Percentiles rank a stretch among this genome's conserved stretches.
These are phyloP conservation scores for Tremellales sp. DNA, from an alignment of 1,284 basidiomycete genomes.

Conservation along the genomic window DNA sequence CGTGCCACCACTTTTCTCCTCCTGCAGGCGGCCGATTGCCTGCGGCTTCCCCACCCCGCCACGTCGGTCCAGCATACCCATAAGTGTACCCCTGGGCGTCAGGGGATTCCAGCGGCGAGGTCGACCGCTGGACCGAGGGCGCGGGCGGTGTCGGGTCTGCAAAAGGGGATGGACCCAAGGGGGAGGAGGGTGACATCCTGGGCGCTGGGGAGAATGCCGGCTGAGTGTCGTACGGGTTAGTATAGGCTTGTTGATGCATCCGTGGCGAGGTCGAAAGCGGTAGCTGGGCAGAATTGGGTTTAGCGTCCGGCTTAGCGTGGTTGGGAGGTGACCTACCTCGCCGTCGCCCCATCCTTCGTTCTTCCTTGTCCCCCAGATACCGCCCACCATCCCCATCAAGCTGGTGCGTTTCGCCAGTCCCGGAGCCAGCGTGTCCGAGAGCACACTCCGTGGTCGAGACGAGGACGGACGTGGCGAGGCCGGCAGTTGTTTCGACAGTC, in stretches of 20 bases:
- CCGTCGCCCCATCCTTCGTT: constrained; percentile 9
- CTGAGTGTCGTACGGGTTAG: constrained; percentile 31
- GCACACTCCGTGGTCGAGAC: too few species aligned
- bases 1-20: constrained; percentile 44
- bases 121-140: neutral
- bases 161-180: constrained; percentile 21
- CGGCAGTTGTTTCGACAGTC: constrained; percentile 31
- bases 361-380: constrained; percentile 19
- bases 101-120: constrained; percentile 13
- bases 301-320: neutral
- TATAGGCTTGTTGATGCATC: constrained; percentile 9
- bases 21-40: constrained; percentile 2
- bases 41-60: constrained; percentile 29
- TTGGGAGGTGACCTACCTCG: constrained; percentile 26
- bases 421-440: too few species aligned
- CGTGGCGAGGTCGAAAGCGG: constrained; percentile 11
- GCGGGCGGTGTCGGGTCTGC: constrained; percentile 20
- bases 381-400: constrained; percentile 25
- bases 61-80: constrained; percentile 28
- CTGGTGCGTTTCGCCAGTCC: constrained; percentile 22
- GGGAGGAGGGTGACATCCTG: constrained; percentile 15
- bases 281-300: constrained; percentile 6
- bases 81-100: constrained; percentile 15
- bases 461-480: constrained; percentile 13
- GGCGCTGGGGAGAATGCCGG: constrained; percentile 20